Conservation (phyloP, 2,329 filamentous ascomycete genomes). For the Apiospora sp. region DNA sequence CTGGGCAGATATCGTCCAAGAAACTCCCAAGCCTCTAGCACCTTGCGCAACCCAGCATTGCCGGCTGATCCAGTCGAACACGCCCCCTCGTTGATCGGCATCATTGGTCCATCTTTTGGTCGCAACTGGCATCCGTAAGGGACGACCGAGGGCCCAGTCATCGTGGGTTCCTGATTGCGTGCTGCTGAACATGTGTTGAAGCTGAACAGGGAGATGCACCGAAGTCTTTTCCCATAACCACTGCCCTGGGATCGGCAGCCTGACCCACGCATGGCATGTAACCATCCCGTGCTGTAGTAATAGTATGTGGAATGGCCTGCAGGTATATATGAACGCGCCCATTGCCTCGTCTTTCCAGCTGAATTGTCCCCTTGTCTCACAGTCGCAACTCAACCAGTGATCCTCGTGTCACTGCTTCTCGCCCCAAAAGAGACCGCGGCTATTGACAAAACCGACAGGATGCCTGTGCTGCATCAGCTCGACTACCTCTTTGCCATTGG, state of each 20-base stretch:
- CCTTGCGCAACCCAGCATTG: background rate
- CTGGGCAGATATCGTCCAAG: conserved; percentile 20
- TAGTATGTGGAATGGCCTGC: background rate
- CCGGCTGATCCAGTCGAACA: background rate
- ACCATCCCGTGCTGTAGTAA: background rate
- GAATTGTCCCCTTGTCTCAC: background rate
- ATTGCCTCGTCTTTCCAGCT: background rate
- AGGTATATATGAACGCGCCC: background rate
- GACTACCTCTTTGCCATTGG: conserved; percentile 71
- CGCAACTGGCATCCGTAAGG: too few relatives aligned
- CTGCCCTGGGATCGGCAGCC: conserved; percentile 5
- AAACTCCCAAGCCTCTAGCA: conserved; percentile 4
- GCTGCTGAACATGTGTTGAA: background rate
- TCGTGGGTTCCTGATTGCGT: background rate
- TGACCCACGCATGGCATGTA: background rate
- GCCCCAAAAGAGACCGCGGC: background rate
- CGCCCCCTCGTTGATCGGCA: background rate
- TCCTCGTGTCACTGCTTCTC: background rate
- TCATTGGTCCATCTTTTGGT: too few relatives aligned
- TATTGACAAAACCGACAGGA: conserved; percentile 26
- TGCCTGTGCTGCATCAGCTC: conserved; percentile 56
- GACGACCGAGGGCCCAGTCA: background rate
- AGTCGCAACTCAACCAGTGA: conserved; percentile 2
- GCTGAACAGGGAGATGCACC: background rate
- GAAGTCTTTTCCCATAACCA: background rate